Percentiles rank a stretch among this genome's conserved stretches.
Evolutionary conservation across 192 early-diverging fungal genomes (phyloP).

Genomic region (Backusella circina): DNA sequence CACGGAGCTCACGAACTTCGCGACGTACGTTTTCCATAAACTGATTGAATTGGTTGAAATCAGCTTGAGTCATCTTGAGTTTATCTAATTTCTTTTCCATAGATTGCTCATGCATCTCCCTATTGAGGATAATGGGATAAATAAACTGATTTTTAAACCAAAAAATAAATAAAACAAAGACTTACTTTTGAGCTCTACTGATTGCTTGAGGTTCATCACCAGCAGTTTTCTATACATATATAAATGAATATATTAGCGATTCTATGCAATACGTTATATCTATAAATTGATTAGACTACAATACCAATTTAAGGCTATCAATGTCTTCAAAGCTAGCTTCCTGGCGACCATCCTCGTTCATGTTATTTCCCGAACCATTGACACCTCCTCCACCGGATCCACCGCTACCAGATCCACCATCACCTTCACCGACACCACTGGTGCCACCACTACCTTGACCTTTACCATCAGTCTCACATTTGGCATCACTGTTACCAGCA

Average conservation of each 20-base stretch:
- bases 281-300: neutral
- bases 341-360: conserved; percentile 45
- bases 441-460: conserved; percentile 33
- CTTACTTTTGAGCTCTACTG: conserved; percentile 36
- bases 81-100: conserved; percentile 64
- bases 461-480: conserved; percentile 19
- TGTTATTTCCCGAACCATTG: conserved; percentile 28
- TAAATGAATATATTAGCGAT: neutral
- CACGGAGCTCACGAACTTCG: conserved; percentile 70
- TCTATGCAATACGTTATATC: no score
- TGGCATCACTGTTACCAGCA: neutral
- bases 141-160: neutral
- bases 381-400: conserved; percentile 37
- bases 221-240: conserved; percentile 30
- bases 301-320: conserved; percentile 48
- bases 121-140: neutral
- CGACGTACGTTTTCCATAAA: conserved; percentile 59
- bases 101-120: conserved; percentile 69
- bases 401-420: conserved; percentile 39
- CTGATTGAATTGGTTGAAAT: conserved; percentile 47
- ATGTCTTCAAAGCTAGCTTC: conserved; percentile 58
- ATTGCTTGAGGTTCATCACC: conserved; percentile 27
- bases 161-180: no score
- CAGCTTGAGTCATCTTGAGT: conserved; percentile 69
- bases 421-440: conserved; percentile 42